These are phyloP conservation scores for Fagopyrum tataricum DNA, from an alignment of 148 eudicot genomes.

Conservation along the genomic window DNA sequence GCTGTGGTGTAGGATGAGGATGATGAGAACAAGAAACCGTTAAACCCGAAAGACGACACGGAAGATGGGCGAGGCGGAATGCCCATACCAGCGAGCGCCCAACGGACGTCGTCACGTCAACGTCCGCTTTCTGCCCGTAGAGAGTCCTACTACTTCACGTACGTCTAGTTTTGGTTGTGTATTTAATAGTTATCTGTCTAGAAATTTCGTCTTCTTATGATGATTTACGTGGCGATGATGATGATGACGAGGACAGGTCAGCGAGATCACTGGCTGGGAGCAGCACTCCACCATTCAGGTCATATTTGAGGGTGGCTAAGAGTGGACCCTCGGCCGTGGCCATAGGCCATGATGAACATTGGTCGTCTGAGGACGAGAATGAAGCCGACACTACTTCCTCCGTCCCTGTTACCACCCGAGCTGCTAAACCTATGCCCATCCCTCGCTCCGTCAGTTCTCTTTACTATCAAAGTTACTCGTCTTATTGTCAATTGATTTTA, in stretches of 20 bases:
- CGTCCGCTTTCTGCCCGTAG: slow-evolving; percentile 3
- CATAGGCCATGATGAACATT: slow-evolving; percentile 4
- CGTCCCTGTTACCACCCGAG: slow-evolving; percentile 10
- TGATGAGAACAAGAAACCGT: slow-evolving; percentile 33
- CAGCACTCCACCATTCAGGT: slow-evolving; percentile 19
- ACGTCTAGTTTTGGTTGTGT: neutral
- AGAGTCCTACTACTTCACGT: slow-evolving; percentile 19
- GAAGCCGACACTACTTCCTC: neutral
- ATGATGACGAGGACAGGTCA: slow-evolving; percentile 17
- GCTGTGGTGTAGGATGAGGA: slow-evolving; percentile 14
- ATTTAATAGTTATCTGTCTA: neutral
- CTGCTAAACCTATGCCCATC: slow-evolving; percentile 12
- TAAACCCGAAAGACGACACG: slow-evolving; percentile 27
- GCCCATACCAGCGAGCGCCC: slow-evolving; percentile 29
- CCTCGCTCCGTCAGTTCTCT: slow-evolving; percentile 17
- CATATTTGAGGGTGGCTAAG: slow-evolving; percentile 15
- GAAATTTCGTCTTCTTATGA: neutral
- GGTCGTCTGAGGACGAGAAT: slow-evolving; percentile 23
- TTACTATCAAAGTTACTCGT: neutral
- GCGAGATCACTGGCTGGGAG: slow-evolving; percentile 32
- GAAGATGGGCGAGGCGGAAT: slow-evolving; percentile 11
- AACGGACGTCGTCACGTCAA: neutral
- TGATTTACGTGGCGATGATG: neutral
- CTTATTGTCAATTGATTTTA: too few relatives aligned
- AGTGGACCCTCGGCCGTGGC: slow-evolving; percentile 25